Base-by-base conservation (phyloP, 169 alveolate genomes). In the Eimeria zaria region DNA sequence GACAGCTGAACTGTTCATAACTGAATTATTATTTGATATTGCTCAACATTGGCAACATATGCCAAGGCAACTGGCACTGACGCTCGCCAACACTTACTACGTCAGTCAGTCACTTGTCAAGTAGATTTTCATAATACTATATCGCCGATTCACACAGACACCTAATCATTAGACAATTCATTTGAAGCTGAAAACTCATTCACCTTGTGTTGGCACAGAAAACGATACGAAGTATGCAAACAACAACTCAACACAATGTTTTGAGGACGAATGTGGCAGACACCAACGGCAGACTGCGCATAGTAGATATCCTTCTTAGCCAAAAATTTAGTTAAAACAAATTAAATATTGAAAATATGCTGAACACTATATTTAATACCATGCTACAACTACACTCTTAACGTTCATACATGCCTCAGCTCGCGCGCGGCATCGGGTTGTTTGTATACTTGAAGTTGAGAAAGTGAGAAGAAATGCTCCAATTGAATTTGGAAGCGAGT, bases 1-100 rank as follows among this genome's bases (percentile, higher is more conserved):
- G 97, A 95, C 30, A 84, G 46, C 78, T 84, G 58, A 84, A 74
- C 6, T 74, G 60, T 24, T 74, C 6, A 22, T 41, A 74, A 74
- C 36, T 74, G 53, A 74, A 18, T 39, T 8, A 14, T 12, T 3
- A 41, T 74, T 74, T 24, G 46, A 41, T 41, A 6, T n/a, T 41
- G 60, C 58, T 41, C 85, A 27, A 44, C 60, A 30, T 36, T 58
- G 53, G 62, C 41, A 12, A 39, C 58, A 9, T 24, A 64, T 20
- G 14, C 33, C 41, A 39, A 74, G 85, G 36, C 62, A 41, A 16
- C 39, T 44, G 60, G 8, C 60, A 62, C 85, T 33, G n/a, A n/a
- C n/a, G n/a, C n/a, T n/a, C n/a, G n/a, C n/a, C n/a, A n/a, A n/a
- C n/a, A n/a, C n/a, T n/a, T 33, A 7, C 24, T 30, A 8, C 48